Base-by-base conservation (phyloP, 495 filamentous ascomycete genomes). In the Penicillium odoratum region DNA sequence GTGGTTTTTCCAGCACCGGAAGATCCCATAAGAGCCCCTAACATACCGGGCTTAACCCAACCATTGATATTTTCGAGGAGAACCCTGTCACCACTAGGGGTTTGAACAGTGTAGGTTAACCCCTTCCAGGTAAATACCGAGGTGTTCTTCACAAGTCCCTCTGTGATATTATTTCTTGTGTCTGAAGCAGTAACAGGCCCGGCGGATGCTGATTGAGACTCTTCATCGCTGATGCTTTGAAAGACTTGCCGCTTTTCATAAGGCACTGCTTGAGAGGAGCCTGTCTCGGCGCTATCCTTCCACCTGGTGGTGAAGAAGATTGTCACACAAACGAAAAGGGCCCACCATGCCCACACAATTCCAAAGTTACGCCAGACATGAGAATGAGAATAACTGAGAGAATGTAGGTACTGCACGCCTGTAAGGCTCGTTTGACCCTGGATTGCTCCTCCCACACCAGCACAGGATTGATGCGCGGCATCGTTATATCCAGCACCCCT, bases 41-140 rank as follows among this genome's bases (percentile, higher is more conserved):
- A 75, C 65, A 84, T 80, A 48, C 92, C 92, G 16, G 92, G 92
- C 69, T 94, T 94, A 50, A 96, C 90, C 88, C 89, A 97, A 36
- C 92, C 92, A 60, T 91, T 85, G 3, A 96, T 87, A 58, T 94
- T 79, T 58, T 96, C 85, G 30, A 97, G 76, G 3, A 92, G 73
- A n/a, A 72, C 60, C 28, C 72, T 67, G 52, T 65, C 80, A 18
- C 66, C 77, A 40, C 64, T 69, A 56, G 57, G 78, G 0, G 73
- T 72, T 29, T 74, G 72, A 38, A 83, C 77, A 2, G 72, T 77
- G 56, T 88, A 88, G 3, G 69, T 73, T 28, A 87, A 69, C 58
- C 85, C 75, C 58, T 77, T 80, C 83, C 83, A 88, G 26, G 82
- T 85, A 62, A 86, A 85, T 3, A 84, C 73, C 4, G 77, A 79